These are phyloP conservation scores for Cladophialophora exuberans DNA, from an alignment of 2,329 filamentous ascomycete species.

Conservation along the genomic window DNA sequence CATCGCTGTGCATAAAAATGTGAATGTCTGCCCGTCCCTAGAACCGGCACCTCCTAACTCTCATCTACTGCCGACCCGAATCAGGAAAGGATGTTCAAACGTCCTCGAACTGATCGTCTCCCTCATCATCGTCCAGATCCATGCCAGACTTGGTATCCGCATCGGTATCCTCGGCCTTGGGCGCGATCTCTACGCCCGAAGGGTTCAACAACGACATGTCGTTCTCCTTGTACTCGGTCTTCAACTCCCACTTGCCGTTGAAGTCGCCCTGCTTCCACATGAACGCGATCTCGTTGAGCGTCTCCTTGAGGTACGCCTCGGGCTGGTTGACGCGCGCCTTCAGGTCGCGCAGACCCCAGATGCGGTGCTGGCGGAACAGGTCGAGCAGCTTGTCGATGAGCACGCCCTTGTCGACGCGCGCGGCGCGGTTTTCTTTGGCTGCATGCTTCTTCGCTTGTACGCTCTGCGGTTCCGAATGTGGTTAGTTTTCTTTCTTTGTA, in stretches of 20 bases:
- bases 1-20: too few relatives aligned
- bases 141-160: conserved; percentile 30
- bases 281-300: conserved; percentile 59
- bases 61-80: too few relatives aligned
- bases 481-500: background rate
- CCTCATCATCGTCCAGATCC: conserved; percentile 28
- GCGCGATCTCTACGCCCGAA: conserved; percentile 25
- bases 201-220: conserved; percentile 35
- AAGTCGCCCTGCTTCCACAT: conserved; percentile 34
- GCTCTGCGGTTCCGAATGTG: conserved; percentile 17
- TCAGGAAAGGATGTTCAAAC: too few relatives aligned
- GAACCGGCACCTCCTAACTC: too few relatives aligned
- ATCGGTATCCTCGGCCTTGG: conserved; percentile 32
- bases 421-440: conserved; percentile 76
- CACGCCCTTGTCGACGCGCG: conserved; percentile 86
- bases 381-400: conserved; percentile 83
- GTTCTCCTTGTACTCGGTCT: conserved; percentile 42
- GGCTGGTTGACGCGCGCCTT: conserved; percentile 79
- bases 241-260: conserved; percentile 36
- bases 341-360: conserved; percentile 91
- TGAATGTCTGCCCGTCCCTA: too few relatives aligned
- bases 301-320: conserved; percentile 87
- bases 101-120: conserved; percentile 33
- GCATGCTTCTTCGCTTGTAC: conserved; percentile 43
- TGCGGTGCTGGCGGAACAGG: conserved; percentile 82